phyloP scores from a whole-genome alignment of 139 green algal species.

The Chlorella sp. region DNA sequence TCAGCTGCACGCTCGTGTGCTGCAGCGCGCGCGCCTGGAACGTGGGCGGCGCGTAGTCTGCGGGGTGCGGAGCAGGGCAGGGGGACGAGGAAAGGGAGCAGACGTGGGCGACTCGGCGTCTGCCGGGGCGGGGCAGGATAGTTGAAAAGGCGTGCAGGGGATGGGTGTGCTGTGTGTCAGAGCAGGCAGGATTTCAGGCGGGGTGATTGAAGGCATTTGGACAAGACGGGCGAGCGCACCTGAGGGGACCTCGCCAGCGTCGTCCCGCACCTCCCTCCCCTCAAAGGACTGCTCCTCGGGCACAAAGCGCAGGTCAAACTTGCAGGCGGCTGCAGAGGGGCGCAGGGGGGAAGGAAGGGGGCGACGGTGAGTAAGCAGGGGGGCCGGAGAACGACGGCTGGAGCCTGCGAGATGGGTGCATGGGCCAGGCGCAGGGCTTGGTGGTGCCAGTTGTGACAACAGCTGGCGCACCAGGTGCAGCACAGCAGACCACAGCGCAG shows the following conservation, averaged over 20 bases:
- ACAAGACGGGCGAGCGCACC: conserved; percentile 21
- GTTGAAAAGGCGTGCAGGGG: background rate
- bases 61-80: background rate
- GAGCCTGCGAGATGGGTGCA: background rate
- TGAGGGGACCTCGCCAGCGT: conserved; percentile 40
- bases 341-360: background rate
- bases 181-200: background rate
- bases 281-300: conserved; percentile 82
- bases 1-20: conserved; percentile 92
- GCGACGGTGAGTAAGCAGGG: no score
- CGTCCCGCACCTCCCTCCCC: conserved; percentile 70
- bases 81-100: background rate
- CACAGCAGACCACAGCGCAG: background rate
- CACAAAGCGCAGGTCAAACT: conserved; percentile 95
- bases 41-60: conserved; percentile 80
- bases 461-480: background rate
- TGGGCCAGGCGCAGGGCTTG: background rate
- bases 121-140: background rate
- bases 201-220: no score
- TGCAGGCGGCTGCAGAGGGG: conserved; percentile 43
- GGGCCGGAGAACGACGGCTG: no score
- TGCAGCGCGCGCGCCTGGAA: conserved; percentile 85
- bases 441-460: background rate
- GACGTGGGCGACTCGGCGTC: no score
- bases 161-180: background rate